Evolutionary conservation across 2,329 filamentous ascomycete species (phyloP), one percentile per base, ranked within the genome.

Genomic region (Thelonectria discophora): DNA sequence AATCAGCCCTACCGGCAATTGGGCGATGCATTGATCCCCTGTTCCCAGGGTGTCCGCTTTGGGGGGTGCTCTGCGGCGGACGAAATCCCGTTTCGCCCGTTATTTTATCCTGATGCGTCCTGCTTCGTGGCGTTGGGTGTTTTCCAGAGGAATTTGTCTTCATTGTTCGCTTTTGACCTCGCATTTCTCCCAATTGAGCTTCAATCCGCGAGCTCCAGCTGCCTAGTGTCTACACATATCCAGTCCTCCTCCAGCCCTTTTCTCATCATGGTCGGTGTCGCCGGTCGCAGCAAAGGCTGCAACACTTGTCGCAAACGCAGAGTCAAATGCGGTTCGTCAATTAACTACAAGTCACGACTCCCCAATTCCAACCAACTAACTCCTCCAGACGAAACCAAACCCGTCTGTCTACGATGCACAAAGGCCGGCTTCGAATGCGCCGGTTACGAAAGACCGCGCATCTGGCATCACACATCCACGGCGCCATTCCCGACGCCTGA

Each of bases 261-360:
- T 27, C 32, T 13, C 24, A 0, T 9, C 17, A 67, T 67, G 65
- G 65, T 65, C 17, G 65, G 65, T 10, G 55, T 67, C 27, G 60
- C 65, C 1, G 65, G 65, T 8, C 65, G 65, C 57, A 67, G 65
- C 63, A 67, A 67, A 55, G 65, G 60, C 55, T 67, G 65, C 58
- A 64, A 63, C n/a, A 67, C 65, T 6, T 67, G 65, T 57, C 58
- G 65, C 24, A 67, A 54, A 21, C 63, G 65, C 1, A 24, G 63
- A 32, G 65, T 67, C 34, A 67, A 64, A 32, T 67, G 65, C 21
- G 65, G 65, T 67, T 45, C 39, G 63, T 51, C 47, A 6, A 4
- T 9, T 40, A n/a, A 21, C 43, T 40, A 5, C 3, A 27, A n/a
- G n/a, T n/a, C n/a, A n/a, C n/a, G n/a, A n/a, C n/a, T n/a, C 20